These are phyloP conservation scores for Phytopythium cucurbitacearum DNA, from an alignment of 352 stramenopile species.

Conservation along the genomic window DNA sequence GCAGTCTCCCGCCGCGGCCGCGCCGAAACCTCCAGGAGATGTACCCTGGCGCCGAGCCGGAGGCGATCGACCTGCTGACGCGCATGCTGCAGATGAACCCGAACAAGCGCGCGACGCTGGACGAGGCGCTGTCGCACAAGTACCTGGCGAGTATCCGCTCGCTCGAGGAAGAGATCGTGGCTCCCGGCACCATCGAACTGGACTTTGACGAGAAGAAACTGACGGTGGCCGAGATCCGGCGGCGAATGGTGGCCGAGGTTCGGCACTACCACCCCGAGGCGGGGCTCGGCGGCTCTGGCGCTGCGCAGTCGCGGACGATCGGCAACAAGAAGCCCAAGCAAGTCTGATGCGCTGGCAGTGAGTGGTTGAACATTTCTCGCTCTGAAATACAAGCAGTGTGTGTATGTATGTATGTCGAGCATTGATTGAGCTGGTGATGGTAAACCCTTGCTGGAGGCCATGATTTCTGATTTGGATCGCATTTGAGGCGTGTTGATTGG, in stretches of 20 bases:
- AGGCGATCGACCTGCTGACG: constrained; percentile 75
- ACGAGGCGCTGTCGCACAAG: constrained; percentile 80
- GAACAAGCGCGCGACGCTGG: constrained; percentile 68
- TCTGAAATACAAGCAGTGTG: background rate
- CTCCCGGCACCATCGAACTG: constrained; percentile 72
- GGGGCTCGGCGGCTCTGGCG: constrained; percentile 9
- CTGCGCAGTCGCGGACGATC: constrained; percentile 13
- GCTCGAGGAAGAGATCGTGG: constrained; percentile 83
- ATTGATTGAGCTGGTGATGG: too few species aligned
- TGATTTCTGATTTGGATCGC: constrained; percentile 4
- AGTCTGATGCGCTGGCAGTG: constrained; percentile 1
- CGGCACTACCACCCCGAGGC: constrained; percentile 66
- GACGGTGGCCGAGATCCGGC: constrained; percentile 71
- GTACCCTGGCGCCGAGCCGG: constrained; percentile 78
- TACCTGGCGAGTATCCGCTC: constrained; percentile 83
- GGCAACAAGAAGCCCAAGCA: constrained; percentile 36
- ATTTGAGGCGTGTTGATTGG: constrained; percentile 6
- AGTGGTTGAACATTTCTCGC: background rate
- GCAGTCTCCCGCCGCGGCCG: constrained; percentile 59
- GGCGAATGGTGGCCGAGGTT: constrained; percentile 79
- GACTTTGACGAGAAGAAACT: constrained; percentile 88
- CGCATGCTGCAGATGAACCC: constrained; percentile 89
- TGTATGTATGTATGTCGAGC: too few species aligned
- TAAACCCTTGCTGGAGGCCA: too few species aligned
- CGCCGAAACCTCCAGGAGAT: constrained; percentile 78